These are phyloP conservation scores for Epichloe sp. DNA, from an alignment of 2,329 filamentous ascomycete genomes.

Conservation along the genomic window DNA sequence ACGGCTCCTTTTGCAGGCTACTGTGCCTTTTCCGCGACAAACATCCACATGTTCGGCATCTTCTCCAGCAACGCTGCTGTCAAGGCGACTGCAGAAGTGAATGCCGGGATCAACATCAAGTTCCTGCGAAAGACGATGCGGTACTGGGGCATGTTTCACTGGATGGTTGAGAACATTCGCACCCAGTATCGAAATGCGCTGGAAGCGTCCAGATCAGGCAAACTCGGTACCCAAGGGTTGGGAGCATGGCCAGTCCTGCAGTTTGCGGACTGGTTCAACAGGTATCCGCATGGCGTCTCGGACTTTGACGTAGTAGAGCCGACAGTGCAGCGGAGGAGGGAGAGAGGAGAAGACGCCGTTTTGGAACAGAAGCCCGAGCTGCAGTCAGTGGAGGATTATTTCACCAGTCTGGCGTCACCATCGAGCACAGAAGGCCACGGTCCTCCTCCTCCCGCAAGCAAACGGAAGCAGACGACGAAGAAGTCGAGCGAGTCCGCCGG, in stretches of 20 bases:
- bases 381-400: constrained; percentile 92
- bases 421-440: constrained; percentile 31
- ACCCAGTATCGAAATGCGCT: constrained; percentile 77
- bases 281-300: constrained; percentile 84
- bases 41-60: constrained; percentile 85
- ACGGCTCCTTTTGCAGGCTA: constrained; percentile 91
- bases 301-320: constrained; percentile 74
- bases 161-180: constrained; percentile 85
- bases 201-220: constrained; percentile 62
- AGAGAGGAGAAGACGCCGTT: constrained; percentile 75
- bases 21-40: constrained; percentile 84
- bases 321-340: constrained; percentile 51
- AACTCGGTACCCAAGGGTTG: constrained; percentile 32
- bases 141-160: constrained; percentile 98
- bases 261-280: constrained; percentile 95
- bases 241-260: constrained; percentile 62
- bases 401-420: constrained; percentile 63
- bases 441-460: constrained; percentile 9
- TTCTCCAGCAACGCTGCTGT: constrained; percentile 72
- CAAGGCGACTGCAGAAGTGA: constrained; percentile 67
- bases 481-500: constrained; percentile 12
- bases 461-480: constrained; percentile 27
- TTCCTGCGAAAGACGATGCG: constrained; percentile 92
- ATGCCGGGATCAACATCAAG: constrained; percentile 75
- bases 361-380: constrained; percentile 79